These are phyloP conservation scores for Cercospora berteroae DNA, from an alignment of 2,329 filamentous ascomycete genomes.

Conservation along the genomic window DNA sequence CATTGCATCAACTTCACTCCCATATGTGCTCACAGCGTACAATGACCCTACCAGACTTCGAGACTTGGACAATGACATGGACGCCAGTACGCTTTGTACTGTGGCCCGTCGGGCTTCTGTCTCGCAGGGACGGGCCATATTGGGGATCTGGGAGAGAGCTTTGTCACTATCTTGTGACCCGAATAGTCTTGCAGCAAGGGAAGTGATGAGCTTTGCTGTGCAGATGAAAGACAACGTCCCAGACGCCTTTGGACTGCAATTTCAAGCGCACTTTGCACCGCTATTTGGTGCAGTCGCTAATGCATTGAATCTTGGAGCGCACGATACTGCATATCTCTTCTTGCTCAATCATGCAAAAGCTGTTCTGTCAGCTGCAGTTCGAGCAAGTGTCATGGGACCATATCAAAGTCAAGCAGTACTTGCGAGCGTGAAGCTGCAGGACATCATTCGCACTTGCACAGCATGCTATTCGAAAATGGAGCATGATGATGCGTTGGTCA, in stretches of 20 bases:
- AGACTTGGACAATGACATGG: slow-evolving; percentile 69
- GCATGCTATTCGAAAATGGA: slow-evolving; percentile 55
- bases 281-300: slow-evolving; percentile 66
- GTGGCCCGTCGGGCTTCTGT: slow-evolving; percentile 73
- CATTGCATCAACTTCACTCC: slow-evolving; percentile 69
- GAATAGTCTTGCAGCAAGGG: slow-evolving; percentile 4
- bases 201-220: slow-evolving; percentile 25
- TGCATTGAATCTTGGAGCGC: slow-evolving; percentile 59
- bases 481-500: slow-evolving; percentile 67
- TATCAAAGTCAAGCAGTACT: slow-evolving; percentile 75
- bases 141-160: slow-evolving; percentile 67
- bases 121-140: slow-evolving; percentile 71
- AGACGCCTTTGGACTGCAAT: slow-evolving; percentile 23
- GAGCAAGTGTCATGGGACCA: slow-evolving; percentile 74
- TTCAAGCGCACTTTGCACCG: slow-evolving; percentile 65
- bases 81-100: slow-evolving; percentile 74
- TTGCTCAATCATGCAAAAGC: slow-evolving; percentile 75
- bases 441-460: slow-evolving; percentile 58
- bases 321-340: slow-evolving; percentile 71
- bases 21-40: slow-evolving; percentile 70
- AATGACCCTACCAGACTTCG: slow-evolving; percentile 53
- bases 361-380: slow-evolving; percentile 71
- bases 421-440: slow-evolving; percentile 59
- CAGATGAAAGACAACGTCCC: slow-evolving; percentile 24
- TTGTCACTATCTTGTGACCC: slow-evolving; percentile 21